Base-by-base conservation (phyloP, 1,284 basidiomycete genomes). In the Leucoagaricus sp. region DNA sequence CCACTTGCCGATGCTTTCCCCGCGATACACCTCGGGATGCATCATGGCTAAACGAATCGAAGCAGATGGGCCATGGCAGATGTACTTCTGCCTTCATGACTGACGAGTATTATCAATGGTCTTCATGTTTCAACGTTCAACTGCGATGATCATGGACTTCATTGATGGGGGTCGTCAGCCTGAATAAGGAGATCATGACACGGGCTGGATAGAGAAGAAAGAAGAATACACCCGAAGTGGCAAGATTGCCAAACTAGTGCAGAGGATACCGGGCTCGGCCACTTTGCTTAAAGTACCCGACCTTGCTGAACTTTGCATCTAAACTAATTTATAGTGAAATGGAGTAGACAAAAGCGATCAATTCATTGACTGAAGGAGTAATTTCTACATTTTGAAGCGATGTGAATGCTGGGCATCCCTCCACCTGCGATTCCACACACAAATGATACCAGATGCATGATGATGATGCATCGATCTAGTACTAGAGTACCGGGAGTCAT, bases 81-180 rank as follows among this genome's bases (percentile, higher is more conserved):
- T 45, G 36, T 45, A n/a, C n/a, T n/a, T 34, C 42, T 25, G 8
- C 12, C 23, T 50, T 28, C 13, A 31, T 38, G 38, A 23, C 41
- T 25, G 9, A 34, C 23, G 29, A 45, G n/a, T 53, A 19, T 31
- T 53, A 53, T 53, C 51, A 45, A 8, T 19, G 31, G 5, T 38
- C 17, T 21, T 15, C 36, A 42, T 42, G 17, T 45, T 31, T 41
- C 31, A 41, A 50, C 49, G 29, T n/a, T 50, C n/a, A n/a, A n/a
- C 6, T 9, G 13, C 17, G 51, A 45, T 53, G 51, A 53, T 42
- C 41, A 45, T 44, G n/a, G 9, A 12, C 19, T 34, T 36, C 31
- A 26, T 29, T 53, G 51, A 53, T 53, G 51, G 41, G 17, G 19
- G 51, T 45, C 51, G 41, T 29, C 42, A 45, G 28, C 6, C 17